Evolutionary conservation across 805 yeast genomes (phyloP).

Genomic region (Teunomyces atbi): DNA sequence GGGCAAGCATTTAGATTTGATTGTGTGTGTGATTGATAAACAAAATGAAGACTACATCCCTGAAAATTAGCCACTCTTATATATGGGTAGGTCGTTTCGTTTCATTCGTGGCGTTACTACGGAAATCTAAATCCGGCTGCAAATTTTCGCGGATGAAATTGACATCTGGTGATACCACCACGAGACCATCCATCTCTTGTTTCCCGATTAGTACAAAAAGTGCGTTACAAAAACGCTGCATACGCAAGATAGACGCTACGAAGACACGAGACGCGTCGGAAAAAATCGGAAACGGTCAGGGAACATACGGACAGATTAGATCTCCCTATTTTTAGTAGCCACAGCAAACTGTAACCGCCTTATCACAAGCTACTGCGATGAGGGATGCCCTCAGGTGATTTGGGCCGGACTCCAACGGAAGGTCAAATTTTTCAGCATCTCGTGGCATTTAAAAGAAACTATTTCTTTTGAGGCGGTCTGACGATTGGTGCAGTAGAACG

Average conservation of each 20-base stretch:
- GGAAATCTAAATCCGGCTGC: slow-evolving; percentile 4
- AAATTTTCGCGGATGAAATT: neutral
- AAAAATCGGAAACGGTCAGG: neutral
- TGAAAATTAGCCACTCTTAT: neutral
- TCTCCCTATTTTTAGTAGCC: neutral
- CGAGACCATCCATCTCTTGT: neutral
- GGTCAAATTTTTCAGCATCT: neutral
- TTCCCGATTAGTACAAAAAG: slow-evolving; percentile 1
- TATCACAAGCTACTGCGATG: neutral
- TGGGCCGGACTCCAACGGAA: neutral
- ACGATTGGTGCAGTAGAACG: too few relatives aligned
- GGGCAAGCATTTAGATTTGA: neutral
- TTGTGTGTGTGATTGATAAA: neutral
- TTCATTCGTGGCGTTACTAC: slow-evolving; percentile 1
- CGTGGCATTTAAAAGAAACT: neutral
- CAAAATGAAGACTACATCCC: neutral
- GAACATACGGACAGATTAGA: neutral
- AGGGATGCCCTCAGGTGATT: neutral
- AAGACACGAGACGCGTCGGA: slow-evolving; percentile 1
- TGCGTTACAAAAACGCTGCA: neutral
- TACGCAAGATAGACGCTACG: neutral
- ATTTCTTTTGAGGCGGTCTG: too few relatives aligned
- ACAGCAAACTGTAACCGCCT: neutral
- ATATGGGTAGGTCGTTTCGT: neutral
- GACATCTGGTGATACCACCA: slow-evolving; percentile 4